A percentile compares a stretch with the other conserved stretches of the same genome.
These are phyloP conservation scores for Tilletiopsis washingtonensis DNA, from an alignment of 1,284 basidiomycete genomes.

Conservation along the genomic window DNA sequence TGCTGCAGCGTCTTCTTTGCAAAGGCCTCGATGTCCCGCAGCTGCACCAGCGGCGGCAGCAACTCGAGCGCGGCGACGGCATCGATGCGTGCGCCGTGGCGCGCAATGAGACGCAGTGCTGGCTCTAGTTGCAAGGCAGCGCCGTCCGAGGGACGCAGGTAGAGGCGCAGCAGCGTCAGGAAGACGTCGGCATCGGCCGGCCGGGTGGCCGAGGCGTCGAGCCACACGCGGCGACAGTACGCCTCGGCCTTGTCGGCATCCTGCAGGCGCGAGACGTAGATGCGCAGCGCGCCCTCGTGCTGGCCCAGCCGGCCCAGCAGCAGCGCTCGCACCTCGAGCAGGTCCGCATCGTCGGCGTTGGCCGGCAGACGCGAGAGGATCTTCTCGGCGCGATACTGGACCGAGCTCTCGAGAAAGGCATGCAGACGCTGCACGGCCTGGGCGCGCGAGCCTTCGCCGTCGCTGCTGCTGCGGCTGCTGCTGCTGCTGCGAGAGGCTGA, in stretches of 20 bases:
- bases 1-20: slow-evolving; percentile 20
- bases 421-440: slow-evolving; percentile 64
- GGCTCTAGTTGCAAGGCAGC: slow-evolving; percentile 50
- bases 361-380: slow-evolving; percentile 67
- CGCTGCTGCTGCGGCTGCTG: not conserved
- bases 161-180: slow-evolving; percentile 74
- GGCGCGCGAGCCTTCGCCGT: no score
- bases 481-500: not conserved
- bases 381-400: slow-evolving; percentile 67
- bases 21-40: slow-evolving; percentile 71
- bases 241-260: slow-evolving; percentile 80
- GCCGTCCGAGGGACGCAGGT: slow-evolving; percentile 59
- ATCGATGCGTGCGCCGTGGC: slow-evolving; percentile 73
- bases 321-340: slow-evolving; percentile 70
- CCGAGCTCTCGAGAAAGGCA: slow-evolving; percentile 65
- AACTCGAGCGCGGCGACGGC: slow-evolving; percentile 70
- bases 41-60: slow-evolving; percentile 75
- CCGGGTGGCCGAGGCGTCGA: not conserved
- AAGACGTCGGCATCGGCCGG: slow-evolving; percentile 55
- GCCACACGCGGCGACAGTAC: slow-evolving; percentile 34
- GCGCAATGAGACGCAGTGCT: slow-evolving; percentile 72
- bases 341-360: slow-evolving; percentile 62
- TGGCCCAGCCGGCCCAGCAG: slow-evolving; percentile 79
- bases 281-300: slow-evolving; percentile 82
- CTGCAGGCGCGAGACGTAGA: slow-evolving; percentile 78